Base-by-base conservation (phyloP, 768 basidiomycete species). In the Xerocomellus amylosporus region DNA sequence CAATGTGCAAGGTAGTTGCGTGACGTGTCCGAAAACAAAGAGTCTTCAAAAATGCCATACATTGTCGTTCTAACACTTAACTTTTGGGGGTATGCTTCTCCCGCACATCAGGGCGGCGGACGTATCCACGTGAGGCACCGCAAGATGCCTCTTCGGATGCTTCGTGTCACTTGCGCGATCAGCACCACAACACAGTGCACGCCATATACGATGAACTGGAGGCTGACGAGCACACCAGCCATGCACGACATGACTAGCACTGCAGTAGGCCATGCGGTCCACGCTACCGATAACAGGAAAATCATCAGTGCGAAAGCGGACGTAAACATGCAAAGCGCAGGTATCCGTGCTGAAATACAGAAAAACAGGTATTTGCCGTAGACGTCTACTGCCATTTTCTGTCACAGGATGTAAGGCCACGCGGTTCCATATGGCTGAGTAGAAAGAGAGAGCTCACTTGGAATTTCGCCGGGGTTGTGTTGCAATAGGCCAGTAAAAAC, bases 191-290 rank as follows among this genome's bases (percentile, higher is more conserved):
- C 41, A 7, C 67, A 71, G 68, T 59, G 69, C 4, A 74, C 62
- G 2, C 83, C 82, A 64, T 75, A 86, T 19, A 85, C 78, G 19
- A 88, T 71, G 68, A 86, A 88, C 69, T 89, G 87, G 42, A 88
- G 70, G 8, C 76, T 78, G 73, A 88, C 71, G 10, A 87, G 63
- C 1, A 84, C 31, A 0, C 88, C 87, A 2, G 85, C 75, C 1
- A 78, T 28, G 58, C 81, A 83, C 42, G 77, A 87, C 54, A 83
- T 74, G 8, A 82, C 71, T 13, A 87, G 65, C 24, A 86, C 85
- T 0, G 83, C 86, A 15, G 70, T 66, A 0, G 87, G 85, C 82
- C 84, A 88, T 3, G 80, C 81, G 0, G 72, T 71, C 71, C 79
- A 88, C 4, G 87, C 84, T 8, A 88, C 81, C 24, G 81, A 65